These are phyloP conservation scores for Saturnispora sanitii DNA, from an alignment of 805 yeast species.

Conservation along the genomic window DNA sequence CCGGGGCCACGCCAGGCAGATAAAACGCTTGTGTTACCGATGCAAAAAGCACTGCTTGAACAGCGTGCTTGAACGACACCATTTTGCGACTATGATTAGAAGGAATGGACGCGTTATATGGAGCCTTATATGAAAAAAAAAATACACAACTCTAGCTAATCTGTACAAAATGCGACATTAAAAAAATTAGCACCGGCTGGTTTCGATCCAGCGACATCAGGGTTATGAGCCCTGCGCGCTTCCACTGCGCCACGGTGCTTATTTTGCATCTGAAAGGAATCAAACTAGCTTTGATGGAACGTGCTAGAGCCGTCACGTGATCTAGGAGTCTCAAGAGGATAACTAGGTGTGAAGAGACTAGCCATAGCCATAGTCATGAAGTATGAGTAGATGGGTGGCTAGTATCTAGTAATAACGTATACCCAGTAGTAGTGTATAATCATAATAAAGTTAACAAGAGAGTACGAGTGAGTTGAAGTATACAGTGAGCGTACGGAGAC, in stretches of 20 bases:
- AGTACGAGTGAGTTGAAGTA: too few relatives aligned
- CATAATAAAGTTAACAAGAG: too few relatives aligned
- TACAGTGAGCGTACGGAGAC: too few relatives aligned
- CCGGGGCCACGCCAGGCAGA: conserved; percentile 94
- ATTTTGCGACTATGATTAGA: neutral
- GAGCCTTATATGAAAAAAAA: neutral
- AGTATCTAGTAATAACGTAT: too few relatives aligned
- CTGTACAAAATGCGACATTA: too few relatives aligned
- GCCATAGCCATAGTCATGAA: too few relatives aligned
- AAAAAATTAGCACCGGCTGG: conserved; percentile 73
- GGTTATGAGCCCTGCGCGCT: conserved; percentile 99
- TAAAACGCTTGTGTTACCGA: conserved; percentile 41
- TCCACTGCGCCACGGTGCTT: conserved; percentile 98
- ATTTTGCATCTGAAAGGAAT: neutral
- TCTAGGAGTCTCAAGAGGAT: too few relatives aligned
- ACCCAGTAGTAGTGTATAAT: too few relatives aligned
- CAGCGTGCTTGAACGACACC: neutral
- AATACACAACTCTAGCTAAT: neutral
- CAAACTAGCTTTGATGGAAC: too few relatives aligned
- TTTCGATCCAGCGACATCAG: conserved; percentile 97
- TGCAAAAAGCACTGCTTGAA: neutral
- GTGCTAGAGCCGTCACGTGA: neutral
- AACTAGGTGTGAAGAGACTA: too few relatives aligned
- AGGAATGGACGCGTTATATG: neutral
- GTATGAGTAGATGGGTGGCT: too few relatives aligned